Evolutionary conservation across 2,329 filamentous ascomycete genomes (phyloP), one percentile per base, ranked within the genome.

Genomic region (Aspergillus neotritici): DNA sequence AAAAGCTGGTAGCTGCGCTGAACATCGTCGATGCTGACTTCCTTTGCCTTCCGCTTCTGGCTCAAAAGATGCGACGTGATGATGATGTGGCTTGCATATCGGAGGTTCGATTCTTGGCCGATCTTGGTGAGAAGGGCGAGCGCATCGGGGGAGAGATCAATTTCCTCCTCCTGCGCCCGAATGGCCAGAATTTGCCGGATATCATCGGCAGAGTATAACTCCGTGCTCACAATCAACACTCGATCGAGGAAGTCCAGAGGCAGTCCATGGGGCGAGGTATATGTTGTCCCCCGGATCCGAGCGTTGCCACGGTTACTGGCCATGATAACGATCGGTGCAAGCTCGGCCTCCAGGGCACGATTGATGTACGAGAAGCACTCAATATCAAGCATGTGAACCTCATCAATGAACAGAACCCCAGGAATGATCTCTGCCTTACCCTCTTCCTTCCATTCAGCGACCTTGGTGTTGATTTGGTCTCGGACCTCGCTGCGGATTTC

Each of bases 301-400:
- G 93, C 87, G 66, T 89, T 82, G 52, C 93, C 93, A 47, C 93
- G 80, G 73, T 98, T 98, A 76, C 87, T 94, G 42, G 93, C 93
- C 93, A 98, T 98, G 70, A 98, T 98, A 66, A 98, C 90, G 52
- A 98, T 90, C 31, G 93, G 93, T 1, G 93, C 89, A 28, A 98
- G 78, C 59, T 97, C 89, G 48, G 90, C 88, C 70, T 98, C 93
- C 34, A 98, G 77, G 1, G 93, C 93, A 40, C 93, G 86, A 74
- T 98, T 98, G 76, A 98, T 85, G 74, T 94, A 98, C 34, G 89
- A 94, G 75, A 95, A 98, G 74, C 91, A 97, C 69, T 98, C 93
- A 52, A 97, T 96, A 66, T 98, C 93, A 45, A 98, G 86, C 91
- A 98, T 97, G 75, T 98, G 93, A 4, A 98, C 91, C 72, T 98